A percentile compares a stretch with the other conserved stretches of the same genome.
Conservation (phyloP, 228 moss, liverwort and hornwort genomes). For the Sphagnum magellanicum region DNA sequence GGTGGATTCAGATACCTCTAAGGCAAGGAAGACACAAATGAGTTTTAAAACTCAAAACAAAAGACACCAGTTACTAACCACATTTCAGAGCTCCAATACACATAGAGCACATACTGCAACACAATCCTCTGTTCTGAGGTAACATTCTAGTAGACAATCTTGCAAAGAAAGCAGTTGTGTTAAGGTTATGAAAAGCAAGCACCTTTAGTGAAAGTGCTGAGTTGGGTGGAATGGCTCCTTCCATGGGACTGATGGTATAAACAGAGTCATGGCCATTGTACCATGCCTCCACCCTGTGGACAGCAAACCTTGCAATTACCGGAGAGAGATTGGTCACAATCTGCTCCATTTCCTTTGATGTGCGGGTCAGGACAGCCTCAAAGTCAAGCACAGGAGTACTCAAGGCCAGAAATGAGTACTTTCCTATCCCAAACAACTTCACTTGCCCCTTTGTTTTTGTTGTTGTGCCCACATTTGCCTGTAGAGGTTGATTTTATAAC, state of each 20-base stretch:
- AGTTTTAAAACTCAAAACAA: too few relatives aligned
- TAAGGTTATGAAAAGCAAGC: background rate
- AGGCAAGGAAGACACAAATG: too few relatives aligned
- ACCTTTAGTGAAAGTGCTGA: slow-evolving; percentile 74
- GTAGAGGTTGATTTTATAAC: slow-evolving; percentile 23
- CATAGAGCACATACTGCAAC: background rate
- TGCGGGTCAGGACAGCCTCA: slow-evolving; percentile 70
- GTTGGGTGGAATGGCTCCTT: slow-evolving; percentile 70
- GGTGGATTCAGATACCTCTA: too few relatives aligned
- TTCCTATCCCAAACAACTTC: slow-evolving; percentile 81
- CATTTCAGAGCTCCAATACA: background rate
- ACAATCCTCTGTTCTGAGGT: background rate
- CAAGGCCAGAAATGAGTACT: slow-evolving; percentile 75
- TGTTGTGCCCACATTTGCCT: slow-evolving; percentile 82
- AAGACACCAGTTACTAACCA: too few relatives aligned
- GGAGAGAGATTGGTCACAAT: slow-evolving; percentile 76
- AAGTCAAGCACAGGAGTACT: slow-evolving; percentile 58
- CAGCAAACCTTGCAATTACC: slow-evolving; percentile 68
- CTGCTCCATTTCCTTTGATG: slow-evolving; percentile 67
- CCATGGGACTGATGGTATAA: slow-evolving; percentile 68
- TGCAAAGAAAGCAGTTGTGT: background rate
- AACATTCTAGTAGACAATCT: background rate
- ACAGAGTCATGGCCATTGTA: slow-evolving; percentile 46
- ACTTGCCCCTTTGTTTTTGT: slow-evolving; percentile 67
- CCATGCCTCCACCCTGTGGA: slow-evolving; percentile 65